Conservation (phyloP, 2,329 filamentous ascomycete genomes). For the Xylariaceae sp. region DNA sequence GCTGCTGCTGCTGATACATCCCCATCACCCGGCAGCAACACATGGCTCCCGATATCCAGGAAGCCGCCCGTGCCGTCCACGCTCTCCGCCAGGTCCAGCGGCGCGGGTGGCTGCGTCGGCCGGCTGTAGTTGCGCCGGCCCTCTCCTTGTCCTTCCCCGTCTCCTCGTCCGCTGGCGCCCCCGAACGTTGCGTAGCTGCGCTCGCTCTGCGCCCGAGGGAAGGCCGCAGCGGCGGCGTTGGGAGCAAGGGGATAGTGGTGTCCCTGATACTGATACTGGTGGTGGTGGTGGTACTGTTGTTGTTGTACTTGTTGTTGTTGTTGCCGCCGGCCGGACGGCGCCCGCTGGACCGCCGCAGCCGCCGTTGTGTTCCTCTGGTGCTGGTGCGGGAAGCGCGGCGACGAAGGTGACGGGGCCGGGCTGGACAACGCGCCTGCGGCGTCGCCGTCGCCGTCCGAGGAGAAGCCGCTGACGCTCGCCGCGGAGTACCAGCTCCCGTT, state of each 20-base stretch:
- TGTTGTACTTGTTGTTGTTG: too few relatives aligned
- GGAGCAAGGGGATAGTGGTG: background rate
- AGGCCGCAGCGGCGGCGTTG: background rate
- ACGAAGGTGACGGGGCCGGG: background rate
- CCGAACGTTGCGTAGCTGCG: background rate
- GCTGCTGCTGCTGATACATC: constrained; percentile 10
- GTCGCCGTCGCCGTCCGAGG: constrained; percentile 18
- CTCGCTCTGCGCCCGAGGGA: background rate
- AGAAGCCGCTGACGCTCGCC: constrained; percentile 12
- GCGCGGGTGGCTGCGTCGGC: background rate
- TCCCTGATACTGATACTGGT: background rate
- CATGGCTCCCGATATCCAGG: constrained; percentile 6
- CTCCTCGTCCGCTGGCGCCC: background rate
- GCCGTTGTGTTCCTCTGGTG: too few relatives aligned
- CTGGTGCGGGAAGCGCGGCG: constrained; percentile 1
- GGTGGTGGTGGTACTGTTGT: background rate
- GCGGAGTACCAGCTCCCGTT: constrained; percentile 16
- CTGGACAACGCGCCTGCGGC: constrained; percentile 3
- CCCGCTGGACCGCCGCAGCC: too few relatives aligned
- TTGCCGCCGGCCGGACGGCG: too few relatives aligned
- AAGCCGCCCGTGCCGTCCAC: constrained; percentile 5
- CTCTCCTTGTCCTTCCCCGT: background rate
- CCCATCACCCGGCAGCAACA: too few relatives aligned
- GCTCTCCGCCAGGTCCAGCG: background rate
- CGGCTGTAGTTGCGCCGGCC: background rate